Base-by-base conservation (phyloP, 2,329 filamentous ascomycete species). In the Clonostachys byssicola region DNA sequence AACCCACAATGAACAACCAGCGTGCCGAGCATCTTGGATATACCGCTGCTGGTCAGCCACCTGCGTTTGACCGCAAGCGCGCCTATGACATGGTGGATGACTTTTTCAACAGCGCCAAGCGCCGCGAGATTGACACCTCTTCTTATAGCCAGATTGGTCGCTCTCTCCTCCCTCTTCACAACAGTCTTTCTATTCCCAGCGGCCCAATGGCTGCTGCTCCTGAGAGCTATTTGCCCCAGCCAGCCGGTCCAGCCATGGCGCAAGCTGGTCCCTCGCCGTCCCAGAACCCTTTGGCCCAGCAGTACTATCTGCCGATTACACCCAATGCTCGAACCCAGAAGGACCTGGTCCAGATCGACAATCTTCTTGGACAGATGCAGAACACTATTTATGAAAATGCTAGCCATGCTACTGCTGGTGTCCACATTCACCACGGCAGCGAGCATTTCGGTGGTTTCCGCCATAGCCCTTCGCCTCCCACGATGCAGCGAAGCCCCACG, bases 321-420 rank as follows among this genome's bases (percentile, higher is more conserved):
- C 84, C 85, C 43, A 95, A 91, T 59, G 78, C 95, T 47, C 85
- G 92, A 61, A 96, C 92, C 43, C 96, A 97, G 78, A 91, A 84
- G 64, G 94, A 99, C 64, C 77, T 99, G 40, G 75, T 95, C 64
- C 91, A 95, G 64, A 92, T 97, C 60, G 94, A 97, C 65, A 88
- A 91, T 61, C 89, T 97, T 65, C 81, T 99, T 47, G 91, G 96
- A 70, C 90, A 96, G 70, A 92, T 97, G 77, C 92, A 96, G 70
- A 85, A 87, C 54, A 96, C 92, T 42, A 90, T 97, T 43, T 97
- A 97, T 63, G 94, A 97, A 71, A 95, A 86, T 65, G 85, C 91
- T 47, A 89, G 85, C 57, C 86, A 91, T 44, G 86, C 90, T 34
- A 89, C 89, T 3, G 86, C 87, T 40, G 88, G 89, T 49, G 81